Percentiles rank a stretch among this genome's conserved stretches.
Evolutionary conservation across 2,329 filamentous ascomycete genomes (phyloP).

Genomic region (Didymella pinodella): DNA sequence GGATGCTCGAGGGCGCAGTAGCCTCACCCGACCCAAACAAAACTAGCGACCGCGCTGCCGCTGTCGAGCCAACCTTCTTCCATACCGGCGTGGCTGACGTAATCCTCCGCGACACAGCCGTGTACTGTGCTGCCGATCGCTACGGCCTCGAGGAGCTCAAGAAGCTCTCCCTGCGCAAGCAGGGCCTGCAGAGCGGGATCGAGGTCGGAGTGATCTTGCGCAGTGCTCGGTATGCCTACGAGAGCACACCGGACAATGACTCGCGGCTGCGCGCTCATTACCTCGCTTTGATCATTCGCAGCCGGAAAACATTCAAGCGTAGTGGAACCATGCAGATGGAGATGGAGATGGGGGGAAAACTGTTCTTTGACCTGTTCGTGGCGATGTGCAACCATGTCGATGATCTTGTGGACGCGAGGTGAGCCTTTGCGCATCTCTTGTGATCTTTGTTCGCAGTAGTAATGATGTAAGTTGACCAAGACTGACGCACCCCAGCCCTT

Average conservation of each 20-base stretch:
- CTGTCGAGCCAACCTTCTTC: constrained; percentile 78
- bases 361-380: constrained; percentile 98
- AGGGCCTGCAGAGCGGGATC: constrained; percentile 91
- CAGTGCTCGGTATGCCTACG: constrained; percentile 93
- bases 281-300: constrained; percentile 95
- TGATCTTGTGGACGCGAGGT: constrained; percentile 86
- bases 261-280: constrained; percentile 94
- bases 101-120: constrained; percentile 88
- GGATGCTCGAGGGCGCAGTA: constrained; percentile 81
- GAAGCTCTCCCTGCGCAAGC: constrained; percentile 88
- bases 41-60: constrained; percentile 63
- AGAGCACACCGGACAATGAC: constrained; percentile 92
- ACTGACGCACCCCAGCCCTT: constrained; percentile 29
- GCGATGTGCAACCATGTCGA: constrained; percentile 98
- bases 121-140: constrained; percentile 91
- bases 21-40: constrained; percentile 64
- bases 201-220: constrained; percentile 90
- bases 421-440: constrained; percentile 38
- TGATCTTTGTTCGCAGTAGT: background rate
- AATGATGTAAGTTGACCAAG: constrained; percentile 17
- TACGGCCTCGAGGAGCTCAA: constrained; percentile 94
- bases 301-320: constrained; percentile 96
- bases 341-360: constrained; percentile 92
- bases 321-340: constrained; percentile 99
- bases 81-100: constrained; percentile 76